These are phyloP conservation scores for Dovyalis caffra DNA, from an alignment of 345 rosid genomes.

Conservation along the genomic window DNA sequence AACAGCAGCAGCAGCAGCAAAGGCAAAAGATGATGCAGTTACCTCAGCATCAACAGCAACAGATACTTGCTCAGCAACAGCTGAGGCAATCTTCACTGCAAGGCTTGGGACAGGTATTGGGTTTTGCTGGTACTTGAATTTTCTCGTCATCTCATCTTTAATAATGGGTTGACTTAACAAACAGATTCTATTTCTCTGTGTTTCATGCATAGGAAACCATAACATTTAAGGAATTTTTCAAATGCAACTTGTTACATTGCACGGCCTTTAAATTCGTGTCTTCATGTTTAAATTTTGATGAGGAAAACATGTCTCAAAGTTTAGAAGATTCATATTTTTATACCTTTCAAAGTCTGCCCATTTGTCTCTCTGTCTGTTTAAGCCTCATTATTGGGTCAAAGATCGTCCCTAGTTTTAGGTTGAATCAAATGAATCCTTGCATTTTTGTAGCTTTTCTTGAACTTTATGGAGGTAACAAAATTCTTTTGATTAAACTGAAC, in stretches of 20 bases:
- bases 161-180: background rate
- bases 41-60: constrained; percentile 80
- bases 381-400: background rate
- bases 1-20: constrained; percentile 60
- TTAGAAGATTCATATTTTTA: background rate
- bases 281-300: background rate
- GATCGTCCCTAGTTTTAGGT: background rate
- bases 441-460: background rate
- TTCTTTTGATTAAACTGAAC: background rate
- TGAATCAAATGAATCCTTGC: background rate
- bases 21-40: constrained; percentile 73
- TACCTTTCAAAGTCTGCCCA: background rate
- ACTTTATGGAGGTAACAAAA: background rate
- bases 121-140: background rate
- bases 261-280: background rate
- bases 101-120: constrained; percentile 65
- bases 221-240: background rate
- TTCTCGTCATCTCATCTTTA: background rate
- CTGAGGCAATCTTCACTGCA: constrained; percentile 73
- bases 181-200: background rate
- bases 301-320: background rate
- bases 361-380: background rate
- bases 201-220: background rate
- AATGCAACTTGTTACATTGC: too few relatives aligned
- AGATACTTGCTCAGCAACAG: constrained; percentile 73